Evolutionary conservation across 108 stramenopile genomes (phyloP).

Genomic region (Fistulifera solaris): DNA sequence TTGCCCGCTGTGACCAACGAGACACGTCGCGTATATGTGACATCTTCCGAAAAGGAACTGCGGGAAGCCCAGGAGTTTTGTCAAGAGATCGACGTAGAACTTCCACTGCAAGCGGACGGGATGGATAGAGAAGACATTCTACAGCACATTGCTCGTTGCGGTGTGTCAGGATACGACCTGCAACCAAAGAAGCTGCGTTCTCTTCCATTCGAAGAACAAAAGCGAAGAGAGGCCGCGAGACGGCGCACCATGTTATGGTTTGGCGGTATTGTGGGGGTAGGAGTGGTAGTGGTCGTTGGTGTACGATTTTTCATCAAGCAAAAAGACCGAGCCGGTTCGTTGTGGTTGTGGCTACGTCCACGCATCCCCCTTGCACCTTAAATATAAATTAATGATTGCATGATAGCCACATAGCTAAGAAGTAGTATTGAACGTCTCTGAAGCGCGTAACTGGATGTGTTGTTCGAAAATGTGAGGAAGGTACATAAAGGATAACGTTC

Average conservation of each 20-base stretch:
- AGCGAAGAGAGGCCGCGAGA: conserved; percentile 34
- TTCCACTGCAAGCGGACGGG: not conserved
- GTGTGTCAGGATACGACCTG: conserved; percentile 3
- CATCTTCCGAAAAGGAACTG: conserved; percentile 1
- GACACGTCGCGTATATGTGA: conserved; percentile 36
- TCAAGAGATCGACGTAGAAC: conserved; percentile 44
- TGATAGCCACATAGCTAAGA: too few species aligned
- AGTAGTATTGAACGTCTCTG: too few species aligned
- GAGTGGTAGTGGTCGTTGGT: conserved; percentile 49
- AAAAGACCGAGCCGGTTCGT: too few species aligned
- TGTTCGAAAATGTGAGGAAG: too few species aligned
- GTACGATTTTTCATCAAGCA: conserved; percentile 12
- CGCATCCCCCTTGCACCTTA: too few species aligned
- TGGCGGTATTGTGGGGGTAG: conserved; percentile 41
- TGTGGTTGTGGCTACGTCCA: too few species aligned
- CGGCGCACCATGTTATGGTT: conserved; percentile 40
- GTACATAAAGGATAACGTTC: too few species aligned
- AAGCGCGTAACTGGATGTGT: too few species aligned
- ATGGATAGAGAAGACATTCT: conserved; percentile 4
- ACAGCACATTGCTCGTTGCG: conserved; percentile 47
- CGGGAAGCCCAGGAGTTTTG: conserved; percentile 31
- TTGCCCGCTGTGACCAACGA: conserved; percentile 30
- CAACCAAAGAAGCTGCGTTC: conserved; percentile 22
- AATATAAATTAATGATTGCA: too few species aligned
- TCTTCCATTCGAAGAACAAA: conserved; percentile 55